Percentiles rank a stretch among this genome's conserved stretches.
phyloP scores from a whole-genome alignment of 1,284 basidiomycete genomes.

The Apiotrichum montevideense region DNA sequence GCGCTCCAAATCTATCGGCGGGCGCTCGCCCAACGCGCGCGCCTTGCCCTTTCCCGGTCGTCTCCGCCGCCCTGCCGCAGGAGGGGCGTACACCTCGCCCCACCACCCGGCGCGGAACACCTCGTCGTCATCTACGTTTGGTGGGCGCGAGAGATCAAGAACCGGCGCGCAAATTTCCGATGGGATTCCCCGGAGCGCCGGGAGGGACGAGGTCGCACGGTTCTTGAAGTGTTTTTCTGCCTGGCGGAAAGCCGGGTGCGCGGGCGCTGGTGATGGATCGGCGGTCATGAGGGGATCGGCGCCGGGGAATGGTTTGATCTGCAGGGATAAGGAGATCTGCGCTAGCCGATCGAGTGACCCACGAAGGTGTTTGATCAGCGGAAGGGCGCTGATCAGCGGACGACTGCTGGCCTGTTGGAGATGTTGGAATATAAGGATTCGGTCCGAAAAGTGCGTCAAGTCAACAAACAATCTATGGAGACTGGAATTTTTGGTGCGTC shows the following conservation, averaged over 20 bases:
- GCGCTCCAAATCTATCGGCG: constrained; percentile 6
- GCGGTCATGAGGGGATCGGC: too few species aligned
- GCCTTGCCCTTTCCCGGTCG: constrained; percentile 20
- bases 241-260: constrained; percentile 38
- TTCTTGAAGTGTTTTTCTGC: constrained; percentile 47
- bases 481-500: too few species aligned
- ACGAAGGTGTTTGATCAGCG: too few species aligned
- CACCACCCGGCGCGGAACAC: constrained; percentile 44
- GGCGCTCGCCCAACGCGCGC: constrained; percentile 27
- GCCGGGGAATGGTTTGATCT: too few species aligned
- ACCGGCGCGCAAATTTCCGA: constrained; percentile 12
- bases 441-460: too few species aligned
- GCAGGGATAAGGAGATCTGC: too few species aligned
- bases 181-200: constrained; percentile 25
- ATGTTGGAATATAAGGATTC: too few species aligned
- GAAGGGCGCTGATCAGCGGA: too few species aligned
- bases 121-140: constrained; percentile 28
- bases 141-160: constrained; percentile 39
- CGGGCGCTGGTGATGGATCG: not conserved
- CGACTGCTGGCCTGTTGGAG: too few species aligned
- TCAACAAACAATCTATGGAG: too few species aligned
- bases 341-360: too few species aligned
- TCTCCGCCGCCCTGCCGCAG: too few species aligned
- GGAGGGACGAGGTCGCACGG: constrained; percentile 19
- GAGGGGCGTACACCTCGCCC: constrained; percentile 13